Percentiles rank a stretch among this genome's conserved stretches.
Conservation (phyloP, 2,329 filamentous ascomycete species). For the Alternaria tenuissima region DNA sequence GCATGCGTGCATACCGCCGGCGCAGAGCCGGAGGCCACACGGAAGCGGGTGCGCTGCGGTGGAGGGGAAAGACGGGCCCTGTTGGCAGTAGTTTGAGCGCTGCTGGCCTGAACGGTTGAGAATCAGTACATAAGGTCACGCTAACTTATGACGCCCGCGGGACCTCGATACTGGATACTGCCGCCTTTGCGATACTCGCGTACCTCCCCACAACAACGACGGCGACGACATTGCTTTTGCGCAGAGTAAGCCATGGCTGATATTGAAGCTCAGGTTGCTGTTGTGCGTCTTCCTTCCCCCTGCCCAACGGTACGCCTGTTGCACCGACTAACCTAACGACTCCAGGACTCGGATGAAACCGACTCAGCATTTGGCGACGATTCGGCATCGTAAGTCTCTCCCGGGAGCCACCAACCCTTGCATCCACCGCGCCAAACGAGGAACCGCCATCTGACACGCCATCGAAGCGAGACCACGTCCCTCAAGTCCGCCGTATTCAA, state of each 20-base stretch:
- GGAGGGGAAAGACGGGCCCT: no score
- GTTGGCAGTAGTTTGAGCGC: no score
- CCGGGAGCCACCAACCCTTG: no score
- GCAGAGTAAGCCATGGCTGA: conserved; percentile 23
- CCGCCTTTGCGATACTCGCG: neutral
- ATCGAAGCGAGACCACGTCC: conserved; percentile 32
- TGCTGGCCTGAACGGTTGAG: neutral
- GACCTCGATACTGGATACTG: neutral
- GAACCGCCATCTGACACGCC: conserved; percentile 3
- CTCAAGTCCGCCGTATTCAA: conserved; percentile 35
- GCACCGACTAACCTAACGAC: conserved; percentile 1
- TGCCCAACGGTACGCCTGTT: no score
- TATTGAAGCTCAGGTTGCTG: conserved; percentile 24
- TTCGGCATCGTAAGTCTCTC: conserved; percentile 23
- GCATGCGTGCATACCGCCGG: neutral
- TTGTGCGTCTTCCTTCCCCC: conserved; percentile 14
- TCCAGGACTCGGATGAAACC: conserved; percentile 26
- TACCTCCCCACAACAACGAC: neutral
- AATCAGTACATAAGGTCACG: neutral
- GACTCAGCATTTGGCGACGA: conserved; percentile 33
- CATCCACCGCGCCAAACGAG: no score
- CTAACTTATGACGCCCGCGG: neutral
- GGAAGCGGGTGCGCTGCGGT: neutral
- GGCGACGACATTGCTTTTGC: neutral
- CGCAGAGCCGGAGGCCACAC: neutral